phyloP scores from a whole-genome alignment of 768 basidiomycete species.

The Podaxis sp. region DNA sequence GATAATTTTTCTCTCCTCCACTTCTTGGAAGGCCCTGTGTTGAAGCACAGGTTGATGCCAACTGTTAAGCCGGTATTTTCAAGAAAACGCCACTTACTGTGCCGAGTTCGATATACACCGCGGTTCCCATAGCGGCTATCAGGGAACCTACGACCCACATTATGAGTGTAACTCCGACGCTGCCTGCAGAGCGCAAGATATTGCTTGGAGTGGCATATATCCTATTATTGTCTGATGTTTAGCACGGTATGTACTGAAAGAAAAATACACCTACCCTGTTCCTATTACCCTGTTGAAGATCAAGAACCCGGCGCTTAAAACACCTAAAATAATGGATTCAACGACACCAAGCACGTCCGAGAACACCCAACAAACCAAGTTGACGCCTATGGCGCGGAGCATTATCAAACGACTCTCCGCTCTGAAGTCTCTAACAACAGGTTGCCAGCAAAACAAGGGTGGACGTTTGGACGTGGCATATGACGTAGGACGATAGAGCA shows the following conservation, averaged over 20 bases:
- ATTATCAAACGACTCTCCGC: constrained; percentile 44
- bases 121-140: constrained; percentile 65
- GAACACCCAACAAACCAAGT: constrained; percentile 41
- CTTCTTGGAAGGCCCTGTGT: constrained; percentile 63
- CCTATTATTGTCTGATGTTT: constrained; percentile 30
- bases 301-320: constrained; percentile 58
- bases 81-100: constrained; percentile 44
- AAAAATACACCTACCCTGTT: constrained; percentile 48
- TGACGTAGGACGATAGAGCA: not conserved
- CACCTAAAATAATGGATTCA: constrained; percentile 28
- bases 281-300: constrained; percentile 80
- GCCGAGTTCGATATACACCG: constrained; percentile 75
- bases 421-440: constrained; percentile 13
- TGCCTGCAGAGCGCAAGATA: constrained; percentile 66
- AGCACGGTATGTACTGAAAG: not conserved
- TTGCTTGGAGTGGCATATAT: constrained; percentile 73
- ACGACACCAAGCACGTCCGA: not conserved
- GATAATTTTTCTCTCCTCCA: constrained; percentile 77
- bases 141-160: constrained; percentile 73
- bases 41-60: not conserved
- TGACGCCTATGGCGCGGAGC: constrained; percentile 49
- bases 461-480: not conserved
- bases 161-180: constrained; percentile 63
- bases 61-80: not conserved
- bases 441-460: not conserved